These are phyloP conservation scores for Pythium utonaiense DNA, from an alignment of 352 stramenopile genomes.

Conservation along the genomic window DNA sequence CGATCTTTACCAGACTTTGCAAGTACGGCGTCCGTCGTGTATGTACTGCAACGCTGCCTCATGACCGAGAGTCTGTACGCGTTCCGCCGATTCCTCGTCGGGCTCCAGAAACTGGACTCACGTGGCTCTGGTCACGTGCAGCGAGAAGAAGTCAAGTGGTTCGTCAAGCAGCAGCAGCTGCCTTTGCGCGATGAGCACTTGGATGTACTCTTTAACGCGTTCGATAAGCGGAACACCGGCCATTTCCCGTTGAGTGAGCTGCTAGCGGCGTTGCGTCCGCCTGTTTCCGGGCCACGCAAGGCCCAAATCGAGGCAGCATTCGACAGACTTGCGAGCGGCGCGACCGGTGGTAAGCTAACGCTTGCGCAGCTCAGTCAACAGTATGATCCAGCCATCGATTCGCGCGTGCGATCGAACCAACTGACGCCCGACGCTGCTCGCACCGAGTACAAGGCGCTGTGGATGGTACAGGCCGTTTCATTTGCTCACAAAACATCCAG, in stretches of 20 bases:
- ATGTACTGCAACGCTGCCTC: conserved; percentile 53
- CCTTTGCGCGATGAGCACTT: conserved; percentile 73
- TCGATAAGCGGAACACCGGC: conserved; percentile 66
- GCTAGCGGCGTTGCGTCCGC: conserved; percentile 38
- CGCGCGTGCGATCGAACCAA: conserved; percentile 41
- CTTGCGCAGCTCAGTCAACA: conserved; percentile 33
- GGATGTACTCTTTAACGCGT: conserved; percentile 62
- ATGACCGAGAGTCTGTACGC: conserved; percentile 55
- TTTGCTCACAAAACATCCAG: not conserved
- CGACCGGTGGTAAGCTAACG: conserved; percentile 31
- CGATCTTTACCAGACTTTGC: conserved; percentile 41
- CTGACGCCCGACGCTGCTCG: conserved; percentile 32
- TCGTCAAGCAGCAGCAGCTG: conserved; percentile 44
- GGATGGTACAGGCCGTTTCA: conserved; percentile 23
- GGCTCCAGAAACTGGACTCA: conserved; percentile 36
- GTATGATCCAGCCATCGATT: conserved; percentile 65
- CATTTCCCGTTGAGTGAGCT: conserved; percentile 50
- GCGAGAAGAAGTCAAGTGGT: conserved; percentile 65
- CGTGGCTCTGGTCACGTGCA: conserved; percentile 53
- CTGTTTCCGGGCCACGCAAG: conserved; percentile 32
- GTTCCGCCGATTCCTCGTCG: conserved; percentile 49
- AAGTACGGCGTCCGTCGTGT: conserved; percentile 34
- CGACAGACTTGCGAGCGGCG: conserved; percentile 33
- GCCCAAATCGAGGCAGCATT: conserved; percentile 41
- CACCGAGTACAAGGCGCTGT: conserved; percentile 47